Conservation (phyloP, 805 yeast species). For the Candida maesae region DNA sequence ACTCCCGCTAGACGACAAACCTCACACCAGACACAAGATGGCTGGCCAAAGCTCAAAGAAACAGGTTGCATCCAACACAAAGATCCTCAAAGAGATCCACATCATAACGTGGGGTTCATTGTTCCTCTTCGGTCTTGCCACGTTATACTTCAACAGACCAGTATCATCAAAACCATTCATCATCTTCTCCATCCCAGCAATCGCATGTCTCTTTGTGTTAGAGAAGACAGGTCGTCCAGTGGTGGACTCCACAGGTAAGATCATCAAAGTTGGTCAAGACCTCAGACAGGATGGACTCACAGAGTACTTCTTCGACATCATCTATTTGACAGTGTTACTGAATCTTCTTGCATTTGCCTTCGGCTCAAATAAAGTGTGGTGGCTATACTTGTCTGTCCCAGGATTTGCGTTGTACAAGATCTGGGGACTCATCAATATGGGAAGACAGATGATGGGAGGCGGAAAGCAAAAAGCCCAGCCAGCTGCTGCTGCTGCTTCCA, state of each 20-base stretch:
- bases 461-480: conserved; percentile 5
- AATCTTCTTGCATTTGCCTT: conserved; percentile 42
- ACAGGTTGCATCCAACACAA: conserved; percentile 40
- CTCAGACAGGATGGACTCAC: conserved; percentile 44
- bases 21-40: conserved; percentile 41
- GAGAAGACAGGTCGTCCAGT: conserved; percentile 50
- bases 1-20: too few species aligned
- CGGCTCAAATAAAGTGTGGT: conserved; percentile 45
- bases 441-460: conserved; percentile 25
- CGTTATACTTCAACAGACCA: conserved; percentile 36
- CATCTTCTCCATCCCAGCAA: conserved; percentile 29
- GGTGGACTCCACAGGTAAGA: conserved; percentile 34
- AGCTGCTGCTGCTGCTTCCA: conserved; percentile 1
- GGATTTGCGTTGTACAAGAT: conserved; percentile 43
- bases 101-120: conserved; percentile 28
- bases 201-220: conserved; percentile 38
- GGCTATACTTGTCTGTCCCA: conserved; percentile 40
- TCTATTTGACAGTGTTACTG: conserved; percentile 49
- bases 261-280: conserved; percentile 46
- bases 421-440: conserved; percentile 30
- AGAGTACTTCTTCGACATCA: conserved; percentile 52
- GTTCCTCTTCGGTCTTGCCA: conserved; percentile 25
- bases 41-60: conserved; percentile 57
- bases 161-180: conserved; percentile 28
- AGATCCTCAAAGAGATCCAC: conserved; percentile 38